These are phyloP conservation scores for Cladosporium sp. DNA, from an alignment of 2,329 filamentous ascomycete species.

Conservation along the genomic window DNA sequence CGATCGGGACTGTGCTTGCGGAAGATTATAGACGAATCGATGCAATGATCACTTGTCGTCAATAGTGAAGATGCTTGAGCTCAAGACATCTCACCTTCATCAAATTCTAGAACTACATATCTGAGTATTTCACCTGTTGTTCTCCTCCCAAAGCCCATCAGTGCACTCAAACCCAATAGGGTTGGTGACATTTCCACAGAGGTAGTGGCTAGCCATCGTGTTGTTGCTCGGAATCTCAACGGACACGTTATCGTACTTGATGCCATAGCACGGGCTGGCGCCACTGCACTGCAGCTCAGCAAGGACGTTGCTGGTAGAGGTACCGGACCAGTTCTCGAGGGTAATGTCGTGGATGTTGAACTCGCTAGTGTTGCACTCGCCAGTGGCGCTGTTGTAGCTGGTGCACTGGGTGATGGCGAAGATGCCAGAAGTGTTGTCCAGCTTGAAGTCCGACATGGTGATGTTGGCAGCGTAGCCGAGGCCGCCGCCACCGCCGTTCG, in stretches of 20 bases:
- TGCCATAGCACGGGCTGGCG: slow-evolving; percentile 21
- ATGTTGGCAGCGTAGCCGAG: slow-evolving; percentile 39
- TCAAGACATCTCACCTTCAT: too few species aligned
- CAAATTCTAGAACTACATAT: too few species aligned
- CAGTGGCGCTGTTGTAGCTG: slow-evolving; percentile 18
- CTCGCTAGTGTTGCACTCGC: slow-evolving; percentile 25
- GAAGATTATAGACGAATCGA: too few species aligned
- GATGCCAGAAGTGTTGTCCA: slow-evolving; percentile 17
- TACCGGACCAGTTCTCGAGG: slow-evolving; percentile 29
- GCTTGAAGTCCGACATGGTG: slow-evolving; percentile 29
- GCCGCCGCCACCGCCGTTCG: slow-evolving; percentile 55
- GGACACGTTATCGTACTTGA: slow-evolving; percentile 14
- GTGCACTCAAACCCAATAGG: slow-evolving; percentile 22
- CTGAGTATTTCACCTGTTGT: slow-evolving; percentile 1
- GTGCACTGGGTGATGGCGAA: slow-evolving; percentile 28
- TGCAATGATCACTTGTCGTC: too few species aligned
- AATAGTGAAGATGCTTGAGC: too few species aligned
- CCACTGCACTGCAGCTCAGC: slow-evolving; percentile 26
- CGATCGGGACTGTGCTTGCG: too few species aligned
- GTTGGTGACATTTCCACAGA: slow-evolving; percentile 21
- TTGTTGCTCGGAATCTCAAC: slow-evolving; percentile 13
- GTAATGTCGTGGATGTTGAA: slow-evolving; percentile 36
- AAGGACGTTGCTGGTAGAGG: slow-evolving; percentile 16
- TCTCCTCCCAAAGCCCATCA: slow-evolving; percentile 16
- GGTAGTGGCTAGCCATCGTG: slow-evolving; percentile 17